Evolutionary conservation across 1,139 yeast species (phyloP), one percentile per base, ranked within the genome.

Genomic region (Suzukiozyma palmioleophila): DNA sequence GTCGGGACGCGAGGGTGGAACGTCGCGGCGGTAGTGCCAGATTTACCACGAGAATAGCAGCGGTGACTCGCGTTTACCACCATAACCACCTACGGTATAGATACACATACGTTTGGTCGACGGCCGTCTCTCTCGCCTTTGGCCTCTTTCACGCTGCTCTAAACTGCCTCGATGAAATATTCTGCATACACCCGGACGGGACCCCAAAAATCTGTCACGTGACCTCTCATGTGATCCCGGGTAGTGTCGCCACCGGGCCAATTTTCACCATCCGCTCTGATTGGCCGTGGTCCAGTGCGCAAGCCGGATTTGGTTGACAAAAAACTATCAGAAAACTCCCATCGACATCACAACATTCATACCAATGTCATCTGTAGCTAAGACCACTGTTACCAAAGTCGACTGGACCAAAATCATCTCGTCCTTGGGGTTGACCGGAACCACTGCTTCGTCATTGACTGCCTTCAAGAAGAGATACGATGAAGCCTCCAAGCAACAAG

Each of bases 381-480:
- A 78, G 69, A 74, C 84, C 57, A 92, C 88, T 57, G 80, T 94
- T 58, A 75, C 85, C 60, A 90, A 89, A 75, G 77, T 92, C 68
- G 95, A 92, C 78, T 92, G 97, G 97, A 81, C 94, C 62, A 82
- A 84, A 72, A 82, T 92, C 61, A 79, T 87, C 61, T 74, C 94
- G 54, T 81, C 92, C 52, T 79, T 92, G 62, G 96, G 97, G 45
- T 79, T 92, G 64, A 81, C 96, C 47, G 98, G 98, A 47, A 71
- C 84, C 61, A 92, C 98, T 49, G 95, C 96, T 47, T 64, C 87
- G 43, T 80, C 95, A 35, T 76, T 92, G 62, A 79, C 92, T 43
- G 79, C 95, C 33, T 92, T 92, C 84, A 92, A 90, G 75, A 92
- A 94, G 85, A 86, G 99, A 79, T 84, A 88, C 69, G 97, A 92